Conservation (phyloP, 1,284 basidiomycete species). For the Pseudomicrostroma phylloplanum region DNA sequence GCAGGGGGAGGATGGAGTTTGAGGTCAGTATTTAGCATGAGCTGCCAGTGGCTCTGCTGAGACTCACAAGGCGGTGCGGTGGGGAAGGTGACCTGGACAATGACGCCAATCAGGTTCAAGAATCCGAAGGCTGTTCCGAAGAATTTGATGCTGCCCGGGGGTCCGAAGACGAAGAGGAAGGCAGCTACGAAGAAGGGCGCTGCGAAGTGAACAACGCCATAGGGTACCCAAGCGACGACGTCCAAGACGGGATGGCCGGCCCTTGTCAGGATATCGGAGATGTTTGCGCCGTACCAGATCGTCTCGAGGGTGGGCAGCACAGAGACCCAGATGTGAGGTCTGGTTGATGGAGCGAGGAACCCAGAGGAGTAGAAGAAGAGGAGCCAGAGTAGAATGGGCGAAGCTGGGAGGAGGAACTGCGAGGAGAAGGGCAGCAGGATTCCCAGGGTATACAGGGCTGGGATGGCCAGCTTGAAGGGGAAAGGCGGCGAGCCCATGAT, state of each 20-base stretch:
- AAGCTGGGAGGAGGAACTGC: slow-evolving; percentile 86
- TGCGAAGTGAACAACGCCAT: slow-evolving; percentile 84
- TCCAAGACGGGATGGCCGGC: slow-evolving; percentile 88
- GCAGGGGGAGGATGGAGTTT: neutral
- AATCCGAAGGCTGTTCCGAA: slow-evolving; percentile 88
- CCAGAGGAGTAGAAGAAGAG: slow-evolving; percentile 70
- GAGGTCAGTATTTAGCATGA: slow-evolving; percentile 6
- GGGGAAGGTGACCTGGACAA: slow-evolving; percentile 81
- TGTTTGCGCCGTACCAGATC: slow-evolving; percentile 91
- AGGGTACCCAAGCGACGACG: slow-evolving; percentile 89
- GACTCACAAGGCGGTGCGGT: slow-evolving; percentile 75
- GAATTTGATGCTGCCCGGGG: slow-evolving; percentile 71
- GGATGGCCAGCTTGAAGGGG: slow-evolving; percentile 72
- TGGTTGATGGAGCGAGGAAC: slow-evolving; percentile 68
- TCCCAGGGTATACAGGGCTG: slow-evolving; percentile 64
- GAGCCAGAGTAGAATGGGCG: slow-evolving; percentile 71
- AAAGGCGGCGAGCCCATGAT: slow-evolving; percentile 68
- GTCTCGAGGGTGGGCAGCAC: slow-evolving; percentile 89
- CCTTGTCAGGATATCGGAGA: slow-evolving; percentile 88
- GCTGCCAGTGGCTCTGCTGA: neutral
- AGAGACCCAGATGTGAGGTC: slow-evolving; percentile 81
- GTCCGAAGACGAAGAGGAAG: slow-evolving; percentile 71
- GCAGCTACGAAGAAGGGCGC: slow-evolving; percentile 61
- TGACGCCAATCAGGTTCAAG: slow-evolving; percentile 82
- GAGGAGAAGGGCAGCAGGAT: slow-evolving; percentile 78